A percentile compares a stretch with the other conserved stretches of the same genome.
These are phyloP conservation scores for Thielaviopsis populi DNA, from an alignment of 2,329 filamentous ascomycete genomes.

Conservation along the genomic window DNA sequence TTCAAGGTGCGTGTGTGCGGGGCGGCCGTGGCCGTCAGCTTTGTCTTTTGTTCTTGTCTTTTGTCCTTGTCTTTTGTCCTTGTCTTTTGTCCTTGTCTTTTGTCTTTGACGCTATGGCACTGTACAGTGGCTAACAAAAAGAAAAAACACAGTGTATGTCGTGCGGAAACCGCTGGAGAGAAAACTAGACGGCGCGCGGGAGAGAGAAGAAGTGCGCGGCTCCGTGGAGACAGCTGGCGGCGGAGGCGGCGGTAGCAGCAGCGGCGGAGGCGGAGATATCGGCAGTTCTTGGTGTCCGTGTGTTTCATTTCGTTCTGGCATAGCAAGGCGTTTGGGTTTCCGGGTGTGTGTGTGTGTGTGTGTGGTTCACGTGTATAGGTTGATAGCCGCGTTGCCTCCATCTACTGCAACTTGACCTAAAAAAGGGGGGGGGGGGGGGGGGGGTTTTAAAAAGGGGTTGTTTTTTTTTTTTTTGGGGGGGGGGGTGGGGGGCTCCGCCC, in stretches of 20 bases:
- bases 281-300: neutral
- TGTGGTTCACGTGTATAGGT: neutral
- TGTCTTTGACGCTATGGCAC: neutral
- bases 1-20: constrained; percentile 48
- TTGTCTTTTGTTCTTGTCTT: no score
- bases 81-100: no score
- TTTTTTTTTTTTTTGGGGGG: no score
- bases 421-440: no score
- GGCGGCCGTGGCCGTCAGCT: no score
- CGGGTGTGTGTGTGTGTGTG: no score
- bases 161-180: constrained; percentile 51
- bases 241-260: no score
- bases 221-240: no score
- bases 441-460: no score
- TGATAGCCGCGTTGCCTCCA: neutral
- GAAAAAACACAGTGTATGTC: constrained; percentile 55
- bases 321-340: neutral
- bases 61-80: no score
- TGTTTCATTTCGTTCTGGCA: neutral
- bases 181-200: constrained; percentile 33
- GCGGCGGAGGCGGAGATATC: no score
- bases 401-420: neutral
- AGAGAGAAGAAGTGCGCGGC: neutral
- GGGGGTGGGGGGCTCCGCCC: no score
- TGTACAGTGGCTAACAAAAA: neutral